Evolutionary conservation across 2,329 filamentous ascomycete species (phyloP).

Genomic region (Blastomyces parvus): DNA sequence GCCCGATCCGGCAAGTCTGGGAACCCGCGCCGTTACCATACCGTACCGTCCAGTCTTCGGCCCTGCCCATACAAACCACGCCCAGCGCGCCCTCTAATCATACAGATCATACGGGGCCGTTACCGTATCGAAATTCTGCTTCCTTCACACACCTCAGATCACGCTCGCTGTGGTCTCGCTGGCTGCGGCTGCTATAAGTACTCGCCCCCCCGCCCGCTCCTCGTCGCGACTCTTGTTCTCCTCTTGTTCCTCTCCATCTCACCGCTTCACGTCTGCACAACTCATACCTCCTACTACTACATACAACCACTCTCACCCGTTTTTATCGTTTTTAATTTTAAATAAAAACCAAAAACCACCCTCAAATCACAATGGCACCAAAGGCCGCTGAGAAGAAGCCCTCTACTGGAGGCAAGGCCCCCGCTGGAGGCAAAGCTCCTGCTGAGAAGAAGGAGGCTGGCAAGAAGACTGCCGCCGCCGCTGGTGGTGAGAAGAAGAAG

Average conservation of each 20-base stretch:
- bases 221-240: slow-evolving; percentile 26
- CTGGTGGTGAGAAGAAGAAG: slow-evolving; percentile 99
- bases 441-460: slow-evolving; percentile 99
- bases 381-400: slow-evolving; percentile 99
- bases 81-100: slow-evolving; percentile 26
- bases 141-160: slow-evolving; percentile 37
- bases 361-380: slow-evolving; percentile 64
- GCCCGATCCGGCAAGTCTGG: slow-evolving; percentile 12
- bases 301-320: not conserved
- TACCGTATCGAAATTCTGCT: slow-evolving; percentile 40
- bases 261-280: slow-evolving; percentile 23
- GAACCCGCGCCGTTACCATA: slow-evolving; percentile 5
- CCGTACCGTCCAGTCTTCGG: slow-evolving; percentile 8
- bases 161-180: no score
- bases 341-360: slow-evolving; percentile 9
- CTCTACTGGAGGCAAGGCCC: slow-evolving; percentile 83
- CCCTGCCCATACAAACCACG: not conserved
- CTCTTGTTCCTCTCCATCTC: slow-evolving; percentile 21
- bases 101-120: slow-evolving; percentile 37
- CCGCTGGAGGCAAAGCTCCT: slow-evolving; percentile 61
- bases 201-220: slow-evolving; percentile 31
- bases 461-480: slow-evolving; percentile 86
- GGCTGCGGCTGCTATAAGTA: slow-evolving; percentile 36
- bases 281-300: slow-evolving; percentile 19
- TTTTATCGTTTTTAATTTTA: no score